Evolutionary conservation across 2,329 filamentous ascomycete genomes (phyloP).

Genomic region (Phyllosticta citriasiana): DNA sequence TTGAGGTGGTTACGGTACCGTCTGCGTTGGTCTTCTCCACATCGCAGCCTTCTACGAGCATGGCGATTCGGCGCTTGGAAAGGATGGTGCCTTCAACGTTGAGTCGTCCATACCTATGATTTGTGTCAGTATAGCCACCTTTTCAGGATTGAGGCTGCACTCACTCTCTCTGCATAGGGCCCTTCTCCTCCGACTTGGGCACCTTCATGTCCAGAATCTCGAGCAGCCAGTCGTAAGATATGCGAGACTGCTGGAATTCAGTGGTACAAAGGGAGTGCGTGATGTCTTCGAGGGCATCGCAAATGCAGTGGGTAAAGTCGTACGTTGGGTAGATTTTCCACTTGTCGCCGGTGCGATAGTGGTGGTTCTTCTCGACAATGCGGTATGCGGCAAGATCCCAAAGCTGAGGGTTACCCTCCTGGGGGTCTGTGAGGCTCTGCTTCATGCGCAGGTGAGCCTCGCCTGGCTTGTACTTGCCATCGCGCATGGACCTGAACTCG

Average conservation of each 20-base stretch:
- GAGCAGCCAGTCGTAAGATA: conserved; percentile 87
- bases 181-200: conserved; percentile 43
- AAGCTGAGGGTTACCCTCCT: conserved; percentile 82
- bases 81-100: conserved; percentile 78
- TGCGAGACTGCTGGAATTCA: conserved; percentile 75
- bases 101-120: conserved; percentile 49
- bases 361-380: conserved; percentile 61
- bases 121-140: conserved; percentile 11
- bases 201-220: conserved; percentile 72
- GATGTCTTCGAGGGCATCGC: conserved; percentile 85
- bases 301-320: conserved; percentile 83
- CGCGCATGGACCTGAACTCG: conserved; percentile 83
- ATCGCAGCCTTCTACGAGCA: conserved; percentile 60
- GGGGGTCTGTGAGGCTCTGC: conserved; percentile 54
- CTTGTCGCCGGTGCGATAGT: conserved; percentile 68
- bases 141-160: conserved; percentile 7
- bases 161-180: conserved; percentile 80
- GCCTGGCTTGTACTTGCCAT: conserved; percentile 78
- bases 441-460: conserved; percentile 89
- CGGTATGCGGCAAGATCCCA: conserved; percentile 93
- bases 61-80: conserved; percentile 74
- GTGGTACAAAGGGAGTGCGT: conserved; percentile 89
- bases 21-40: conserved; percentile 35
- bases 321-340: conserved; percentile 97
- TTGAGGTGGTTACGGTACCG: conserved; percentile 27